These are phyloP conservation scores for Friedmanniomyces simplex DNA, from an alignment of 495 filamentous ascomycete genomes.

Conservation along the genomic window DNA sequence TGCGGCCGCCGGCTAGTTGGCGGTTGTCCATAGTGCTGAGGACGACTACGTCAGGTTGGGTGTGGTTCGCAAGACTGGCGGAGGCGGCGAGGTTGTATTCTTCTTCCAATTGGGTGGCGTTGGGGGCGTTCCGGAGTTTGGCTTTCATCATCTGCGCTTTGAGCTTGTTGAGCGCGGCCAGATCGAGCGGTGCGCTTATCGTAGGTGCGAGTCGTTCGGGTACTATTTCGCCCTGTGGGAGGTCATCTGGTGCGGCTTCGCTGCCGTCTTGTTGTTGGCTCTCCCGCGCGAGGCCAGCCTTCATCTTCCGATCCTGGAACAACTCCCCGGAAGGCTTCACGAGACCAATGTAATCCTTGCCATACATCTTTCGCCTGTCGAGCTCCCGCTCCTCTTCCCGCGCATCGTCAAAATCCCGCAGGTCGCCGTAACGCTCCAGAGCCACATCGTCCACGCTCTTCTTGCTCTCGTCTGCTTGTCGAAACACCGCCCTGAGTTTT, in stretches of 20 bases:
- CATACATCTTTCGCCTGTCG: constrained; percentile 74
- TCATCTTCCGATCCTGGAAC: constrained; percentile 60
- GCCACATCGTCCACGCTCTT: constrained; percentile 69
- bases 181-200: constrained; percentile 48
- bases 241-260: constrained; percentile 2
- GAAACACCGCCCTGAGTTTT: constrained; percentile 78
- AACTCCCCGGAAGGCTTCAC: constrained; percentile 82
- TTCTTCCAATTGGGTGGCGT: constrained; percentile 68
- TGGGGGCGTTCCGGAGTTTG: constrained; percentile 62
- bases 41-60: constrained; percentile 59
- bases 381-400: constrained; percentile 88
- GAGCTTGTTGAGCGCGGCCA: constrained; percentile 74
- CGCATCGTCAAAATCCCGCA: constrained; percentile 84
- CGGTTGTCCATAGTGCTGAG: constrained; percentile 81
- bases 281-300: constrained; percentile 36
- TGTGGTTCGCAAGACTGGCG: constrained; percentile 42
- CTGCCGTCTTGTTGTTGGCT: constrained; percentile 33
- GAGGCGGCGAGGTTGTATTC: constrained; percentile 69
- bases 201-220: constrained; percentile 29
- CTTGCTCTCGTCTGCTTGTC: constrained; percentile 62
- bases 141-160: constrained; percentile 93
- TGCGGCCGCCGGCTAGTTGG: constrained; percentile 64
- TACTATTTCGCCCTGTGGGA: constrained; percentile 39
- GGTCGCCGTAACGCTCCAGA: constrained; percentile 64
- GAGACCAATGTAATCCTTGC: constrained; percentile 75